Evolutionary conservation across 1,284 basidiomycete species (phyloP), one percentile per base, ranked within the genome.

Genomic region (Leccinum fallax): DNA sequence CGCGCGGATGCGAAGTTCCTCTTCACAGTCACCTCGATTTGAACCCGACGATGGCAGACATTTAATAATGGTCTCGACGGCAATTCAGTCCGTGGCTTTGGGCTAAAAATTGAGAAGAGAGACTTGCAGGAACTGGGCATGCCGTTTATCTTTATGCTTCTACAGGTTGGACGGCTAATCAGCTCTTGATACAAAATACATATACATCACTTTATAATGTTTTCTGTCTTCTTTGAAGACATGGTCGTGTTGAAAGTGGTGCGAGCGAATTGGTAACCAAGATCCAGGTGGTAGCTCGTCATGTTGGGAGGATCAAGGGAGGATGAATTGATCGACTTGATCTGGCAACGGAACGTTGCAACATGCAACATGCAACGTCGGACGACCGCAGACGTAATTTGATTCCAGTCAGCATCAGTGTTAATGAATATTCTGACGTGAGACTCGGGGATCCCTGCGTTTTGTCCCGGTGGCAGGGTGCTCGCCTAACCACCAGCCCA

Each of bases 101-200:
- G 10, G 59, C 61, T 63, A 69, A 30, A 43, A 32, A 58, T 74
- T 67, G 71, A 72, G 76, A 69, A 75, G 77, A 84, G 76, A 80
- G 71, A 85, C 75, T 57, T 21, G 70, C 84, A 79, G 70, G 77
- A 79, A 76, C 87, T 89, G 87, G 87, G 87, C 87, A 87, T 89
- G 85, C 82, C 85, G 81, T 84, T 81, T 79, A 72, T 82, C 81
- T 73, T 69, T 69, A 66, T 58, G 67, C 71, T 71, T 16, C 71
- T 65, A 83, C 75, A 76, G 84, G 81, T 78, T 70, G 75, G 71
- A 79, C 79, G 87, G 85, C 81, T 83, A 89, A 89, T 89, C 87
- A 88, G 87, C 77, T 82, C 77, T 78, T 81, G 84, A 74, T 76
- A 88, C 83, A 89, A 61, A 59, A 55, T 55, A 32, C 32, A 32